Base-by-base conservation (phyloP, 306 rosid species). In the Trifolium fragiferum region DNA sequence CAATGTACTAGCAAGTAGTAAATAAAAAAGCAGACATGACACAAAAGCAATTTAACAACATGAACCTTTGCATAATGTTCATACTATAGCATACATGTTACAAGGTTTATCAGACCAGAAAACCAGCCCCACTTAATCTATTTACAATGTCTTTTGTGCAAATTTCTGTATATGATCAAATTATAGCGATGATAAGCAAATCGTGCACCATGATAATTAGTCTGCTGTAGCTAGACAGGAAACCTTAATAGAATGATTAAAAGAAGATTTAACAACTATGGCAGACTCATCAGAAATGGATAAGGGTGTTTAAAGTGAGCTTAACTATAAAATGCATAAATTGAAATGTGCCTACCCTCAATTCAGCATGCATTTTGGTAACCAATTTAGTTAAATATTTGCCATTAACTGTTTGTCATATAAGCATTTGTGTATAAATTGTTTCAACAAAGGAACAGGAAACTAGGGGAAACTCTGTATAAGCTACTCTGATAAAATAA, bases 51-150 rank as follows among this genome's bases (percentile, higher is more conserved):
- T 37, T 75, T 13, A 14, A 50, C n/a, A 35, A 20, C 40, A 18
- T 30, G 46, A 66, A 66, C 67, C 27, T n/a, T 62, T 8, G 15
- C 49, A 21, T 23, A 15, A 2, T 30, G 23, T 33, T 32, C 51
- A 74, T 47, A 19, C 50, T 16, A 60, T 30, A 32, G n/a, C 49
- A 61, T n/a, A 10, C 9, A 51, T 23, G 20, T 61, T 25, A n/a
- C 27, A 40, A 38, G 46, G 25, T 74, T 20, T 64, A 20, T 38
- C 60, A 14, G 50, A 62, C 58, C 21, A 74, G 35, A 74, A 62
- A 62, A 33, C 40, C 33, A 40, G 38, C 71, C 76, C 76, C 16
- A 47, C 30, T 62, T 33, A 33, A 12, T 25, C 21, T 5, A 20
- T 47, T 74, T 62, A 13, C 71, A 74, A 13, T 61, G 16, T 18